Evolutionary conservation across 192 early-diverging fungal species (phyloP).

Genomic region (Coemansia sp.): DNA sequence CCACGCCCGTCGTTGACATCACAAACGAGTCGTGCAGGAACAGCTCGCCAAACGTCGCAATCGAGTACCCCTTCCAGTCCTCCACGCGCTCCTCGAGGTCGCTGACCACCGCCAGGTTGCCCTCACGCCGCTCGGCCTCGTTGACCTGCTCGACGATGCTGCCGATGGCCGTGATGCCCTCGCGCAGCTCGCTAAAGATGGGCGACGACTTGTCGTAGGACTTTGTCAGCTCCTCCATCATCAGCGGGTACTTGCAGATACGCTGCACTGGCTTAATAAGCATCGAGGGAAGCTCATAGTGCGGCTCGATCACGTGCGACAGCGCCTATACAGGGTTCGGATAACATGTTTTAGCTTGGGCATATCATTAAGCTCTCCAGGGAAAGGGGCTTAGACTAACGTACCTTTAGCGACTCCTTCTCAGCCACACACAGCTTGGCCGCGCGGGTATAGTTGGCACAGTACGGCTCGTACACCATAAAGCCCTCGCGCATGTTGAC

Average conservation of each 20-base stretch:
- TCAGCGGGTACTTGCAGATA: slow-evolving; percentile 96
- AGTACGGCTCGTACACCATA: slow-evolving; percentile 89
- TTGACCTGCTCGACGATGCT: slow-evolving; percentile 87
- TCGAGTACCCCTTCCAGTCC: slow-evolving; percentile 86
- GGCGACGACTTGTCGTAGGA: slow-evolving; percentile 60
- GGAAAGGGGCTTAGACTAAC: background rate
- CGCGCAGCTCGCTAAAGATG: slow-evolving; percentile 62
- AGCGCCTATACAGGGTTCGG: slow-evolving; percentile 50
- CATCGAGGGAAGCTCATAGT: slow-evolving; percentile 83
- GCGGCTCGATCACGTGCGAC: slow-evolving; percentile 75
- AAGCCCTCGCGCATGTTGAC: slow-evolving; percentile 77
- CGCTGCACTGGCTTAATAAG: slow-evolving; percentile 98
- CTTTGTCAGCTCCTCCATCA: slow-evolving; percentile 64
- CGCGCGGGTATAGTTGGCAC: slow-evolving; percentile 83
- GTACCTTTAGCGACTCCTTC: slow-evolving; percentile 62
- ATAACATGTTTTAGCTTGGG: background rate
- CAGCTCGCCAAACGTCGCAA: slow-evolving; percentile 75
- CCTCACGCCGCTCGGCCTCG: slow-evolving; percentile 85
- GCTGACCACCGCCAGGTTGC: slow-evolving; percentile 76
- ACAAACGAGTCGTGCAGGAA: slow-evolving; percentile 84
- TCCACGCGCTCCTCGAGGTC: slow-evolving; percentile 83
- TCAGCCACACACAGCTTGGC: slow-evolving; percentile 70
- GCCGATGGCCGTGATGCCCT: slow-evolving; percentile 80
- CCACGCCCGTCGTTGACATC: slow-evolving; percentile 76
- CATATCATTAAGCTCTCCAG: background rate